These are phyloP conservation scores for Diaporthe aspalathi DNA, from an alignment of 2,329 filamentous ascomycete genomes.

Conservation along the genomic window DNA sequence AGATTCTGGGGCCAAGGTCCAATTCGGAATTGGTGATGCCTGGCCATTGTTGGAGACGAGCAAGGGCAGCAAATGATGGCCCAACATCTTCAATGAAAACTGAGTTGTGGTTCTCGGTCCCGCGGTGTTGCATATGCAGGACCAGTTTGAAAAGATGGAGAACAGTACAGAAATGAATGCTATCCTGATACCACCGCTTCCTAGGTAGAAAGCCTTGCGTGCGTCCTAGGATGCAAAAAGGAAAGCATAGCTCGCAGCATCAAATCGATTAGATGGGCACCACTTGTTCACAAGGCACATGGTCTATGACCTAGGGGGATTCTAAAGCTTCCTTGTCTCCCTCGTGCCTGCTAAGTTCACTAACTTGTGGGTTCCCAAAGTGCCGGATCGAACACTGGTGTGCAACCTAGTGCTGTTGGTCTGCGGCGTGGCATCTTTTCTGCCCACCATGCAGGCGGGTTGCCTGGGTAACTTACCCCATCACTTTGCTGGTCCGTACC, in stretches of 20 bases:
- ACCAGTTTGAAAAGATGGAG: not conserved
- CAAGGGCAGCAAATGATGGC: not conserved
- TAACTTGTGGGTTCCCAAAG: not conserved
- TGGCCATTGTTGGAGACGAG: constrained; percentile 13
- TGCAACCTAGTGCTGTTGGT: too few relatives aligned
- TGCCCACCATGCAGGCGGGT: too few relatives aligned
- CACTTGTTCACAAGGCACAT: not conserved
- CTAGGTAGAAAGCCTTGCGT: not conserved
- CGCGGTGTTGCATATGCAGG: too few relatives aligned
- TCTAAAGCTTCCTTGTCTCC: not conserved
- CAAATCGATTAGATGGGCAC: not conserved
- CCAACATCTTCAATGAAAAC: not conserved
- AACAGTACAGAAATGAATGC: not conserved
- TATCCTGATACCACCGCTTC: not conserved
- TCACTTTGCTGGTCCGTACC: too few relatives aligned
- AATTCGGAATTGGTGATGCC: constrained; percentile 4
- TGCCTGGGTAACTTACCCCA: too few relatives aligned
- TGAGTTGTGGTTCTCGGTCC: too few relatives aligned
- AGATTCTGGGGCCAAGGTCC: constrained; percentile 15
- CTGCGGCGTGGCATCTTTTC: too few relatives aligned
- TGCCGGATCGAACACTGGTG: too few relatives aligned
- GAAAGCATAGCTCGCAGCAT: not conserved
- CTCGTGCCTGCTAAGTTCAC: not conserved
- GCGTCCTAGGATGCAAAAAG: not conserved
- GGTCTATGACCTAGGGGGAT: not conserved